These are phyloP conservation scores for Craspedostauros australis DNA, from an alignment of 108 stramenopile genomes.

Conservation along the genomic window DNA sequence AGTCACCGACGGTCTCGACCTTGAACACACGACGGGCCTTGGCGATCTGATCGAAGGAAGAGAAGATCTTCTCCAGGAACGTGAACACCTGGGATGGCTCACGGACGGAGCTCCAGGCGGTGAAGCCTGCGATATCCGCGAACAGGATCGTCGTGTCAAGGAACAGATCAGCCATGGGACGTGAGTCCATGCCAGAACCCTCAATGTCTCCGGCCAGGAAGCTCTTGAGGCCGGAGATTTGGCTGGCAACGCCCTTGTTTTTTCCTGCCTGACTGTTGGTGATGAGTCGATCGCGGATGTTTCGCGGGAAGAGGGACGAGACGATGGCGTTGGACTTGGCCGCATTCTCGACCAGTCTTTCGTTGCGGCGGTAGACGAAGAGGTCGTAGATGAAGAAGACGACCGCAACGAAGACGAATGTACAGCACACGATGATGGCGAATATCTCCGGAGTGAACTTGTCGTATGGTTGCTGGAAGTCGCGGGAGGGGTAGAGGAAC, in stretches of 20 bases:
- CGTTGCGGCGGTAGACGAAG: slow-evolving; percentile 21
- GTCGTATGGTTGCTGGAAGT: slow-evolving; percentile 29
- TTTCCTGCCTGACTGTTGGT: not conserved
- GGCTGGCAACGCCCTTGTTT: not conserved
- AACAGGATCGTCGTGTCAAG: too few species aligned
- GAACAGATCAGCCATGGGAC: too few species aligned
- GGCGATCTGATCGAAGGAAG: too few species aligned
- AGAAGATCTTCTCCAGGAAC: too few species aligned
- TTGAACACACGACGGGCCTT: too few species aligned
- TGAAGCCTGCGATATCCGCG: too few species aligned
- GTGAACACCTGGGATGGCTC: too few species aligned
- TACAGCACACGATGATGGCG: slow-evolving; percentile 28
- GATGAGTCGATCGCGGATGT: slow-evolving; percentile 32
- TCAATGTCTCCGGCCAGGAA: too few species aligned
- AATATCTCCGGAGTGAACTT: slow-evolving; percentile 25
- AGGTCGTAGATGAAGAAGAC: slow-evolving; percentile 33
- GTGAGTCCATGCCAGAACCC: too few species aligned
- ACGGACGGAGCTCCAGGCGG: too few species aligned
- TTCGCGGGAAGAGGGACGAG: slow-evolving; percentile 20
- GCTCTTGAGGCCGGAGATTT: too few species aligned
- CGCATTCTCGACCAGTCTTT: slow-evolving; percentile 16
- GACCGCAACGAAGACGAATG: slow-evolving; percentile 29
- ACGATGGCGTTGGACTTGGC: slow-evolving; percentile 12
- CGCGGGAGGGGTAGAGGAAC: slow-evolving; percentile 38
- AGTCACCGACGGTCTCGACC: too few species aligned